A percentile compares a stretch with the other conserved stretches of the same genome.
Evolutionary conservation across 2,329 filamentous ascomycete genomes (phyloP).

Genomic region (Arthrobotrys sinensis): DNA sequence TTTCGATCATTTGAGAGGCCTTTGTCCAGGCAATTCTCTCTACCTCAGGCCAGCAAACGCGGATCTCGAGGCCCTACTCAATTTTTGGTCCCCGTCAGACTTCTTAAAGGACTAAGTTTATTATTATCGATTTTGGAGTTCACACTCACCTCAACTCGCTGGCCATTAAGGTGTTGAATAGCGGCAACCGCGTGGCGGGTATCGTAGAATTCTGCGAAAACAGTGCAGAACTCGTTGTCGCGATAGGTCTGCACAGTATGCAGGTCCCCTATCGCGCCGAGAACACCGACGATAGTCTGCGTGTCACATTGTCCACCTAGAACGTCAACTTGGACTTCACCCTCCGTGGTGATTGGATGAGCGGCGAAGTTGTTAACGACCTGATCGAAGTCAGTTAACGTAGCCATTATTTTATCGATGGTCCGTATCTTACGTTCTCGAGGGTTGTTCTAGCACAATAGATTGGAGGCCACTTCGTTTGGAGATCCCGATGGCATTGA

Average conservation of each 20-base stretch:
- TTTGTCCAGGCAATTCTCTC: conserved; percentile 60
- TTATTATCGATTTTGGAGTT: conserved; percentile 65
- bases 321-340: conserved; percentile 39
- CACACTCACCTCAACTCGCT: conserved; percentile 64
- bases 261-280: conserved; percentile 68
- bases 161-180: conserved; percentile 68
- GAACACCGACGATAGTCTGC: neutral
- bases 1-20: conserved; percentile 62
- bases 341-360: conserved; percentile 28
- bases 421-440: conserved; percentile 33
- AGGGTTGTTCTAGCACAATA: conserved; percentile 29
- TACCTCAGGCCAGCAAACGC: conserved; percentile 62
- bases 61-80: conserved; percentile 65
- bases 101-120: neutral
- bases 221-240: conserved; percentile 69
- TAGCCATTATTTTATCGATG: neutral
- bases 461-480: conserved; percentile 11
- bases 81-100: conserved; percentile 65
- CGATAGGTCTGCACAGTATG: conserved; percentile 71
- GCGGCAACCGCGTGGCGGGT: conserved; percentile 69
- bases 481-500: conserved; percentile 5
- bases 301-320: conserved; percentile 11
- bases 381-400: neutral
- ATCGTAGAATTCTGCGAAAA: conserved; percentile 73
- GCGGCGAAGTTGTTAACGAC: conserved; percentile 26